Evolutionary conservation across 2,329 filamentous ascomycete species (phyloP).

Genomic region (Eutypa lata): DNA sequence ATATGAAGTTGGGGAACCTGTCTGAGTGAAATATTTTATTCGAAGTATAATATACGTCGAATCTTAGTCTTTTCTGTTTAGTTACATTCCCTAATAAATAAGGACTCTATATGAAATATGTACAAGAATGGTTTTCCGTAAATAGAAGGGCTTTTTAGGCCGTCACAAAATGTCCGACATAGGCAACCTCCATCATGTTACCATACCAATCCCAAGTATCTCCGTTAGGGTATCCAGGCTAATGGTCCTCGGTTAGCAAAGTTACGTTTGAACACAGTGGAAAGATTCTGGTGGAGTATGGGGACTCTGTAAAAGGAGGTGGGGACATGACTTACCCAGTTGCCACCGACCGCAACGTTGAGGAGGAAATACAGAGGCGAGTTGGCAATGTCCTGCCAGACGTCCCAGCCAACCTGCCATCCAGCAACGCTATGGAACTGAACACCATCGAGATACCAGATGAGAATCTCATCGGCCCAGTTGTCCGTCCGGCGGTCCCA

Average conservation of each 20-base stretch:
- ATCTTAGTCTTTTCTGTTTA: too few relatives aligned
- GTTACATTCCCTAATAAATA: too few relatives aligned
- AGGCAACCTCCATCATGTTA: conserved; percentile 50
- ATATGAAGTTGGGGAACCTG: too few relatives aligned
- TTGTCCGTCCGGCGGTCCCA: conserved; percentile 41
- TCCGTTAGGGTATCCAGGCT: conserved; percentile 46
- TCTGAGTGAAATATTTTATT: too few relatives aligned
- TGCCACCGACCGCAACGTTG: conserved; percentile 47
- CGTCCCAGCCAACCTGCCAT: conserved; percentile 33
- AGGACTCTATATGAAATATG: too few relatives aligned
- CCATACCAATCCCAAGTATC: conserved; percentile 43
- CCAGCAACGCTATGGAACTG: conserved; percentile 43
- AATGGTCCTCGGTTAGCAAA: not conserved
- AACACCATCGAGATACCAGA: conserved; percentile 45
- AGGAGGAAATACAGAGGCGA: conserved; percentile 43
- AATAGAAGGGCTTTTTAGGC: too few relatives aligned
- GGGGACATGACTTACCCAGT: conserved; percentile 16
- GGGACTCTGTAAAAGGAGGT: not conserved
- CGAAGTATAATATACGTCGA: too few relatives aligned
- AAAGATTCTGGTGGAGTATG: not conserved
- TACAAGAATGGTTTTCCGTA: too few relatives aligned
- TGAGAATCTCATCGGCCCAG: conserved; percentile 47
- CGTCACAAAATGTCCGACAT: conserved; percentile 39
- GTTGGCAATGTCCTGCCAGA: conserved; percentile 42
- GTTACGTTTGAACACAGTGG: not conserved